These are phyloP conservation scores for Coemansia sp. DNA, from an alignment of 192 early-diverging fungal genomes.

Conservation along the genomic window DNA sequence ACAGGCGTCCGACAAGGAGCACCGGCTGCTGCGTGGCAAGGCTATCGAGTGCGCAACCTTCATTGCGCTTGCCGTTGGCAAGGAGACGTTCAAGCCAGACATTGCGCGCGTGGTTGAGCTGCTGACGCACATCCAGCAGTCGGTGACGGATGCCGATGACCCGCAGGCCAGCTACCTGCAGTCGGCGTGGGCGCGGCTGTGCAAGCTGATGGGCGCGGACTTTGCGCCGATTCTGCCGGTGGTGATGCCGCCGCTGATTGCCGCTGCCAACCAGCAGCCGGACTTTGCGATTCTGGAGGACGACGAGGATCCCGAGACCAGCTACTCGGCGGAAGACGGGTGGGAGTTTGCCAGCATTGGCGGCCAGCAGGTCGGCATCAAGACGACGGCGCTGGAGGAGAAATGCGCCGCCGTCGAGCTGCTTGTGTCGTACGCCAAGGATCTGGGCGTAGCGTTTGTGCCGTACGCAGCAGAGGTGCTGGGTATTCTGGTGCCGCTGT, in stretches of 20 bases:
- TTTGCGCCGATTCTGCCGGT: conserved; percentile 91
- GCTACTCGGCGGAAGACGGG: conserved; percentile 93
- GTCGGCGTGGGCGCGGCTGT: conserved; percentile 95
- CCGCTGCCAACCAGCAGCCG: conserved; percentile 84
- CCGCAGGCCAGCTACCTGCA: conserved; percentile 91
- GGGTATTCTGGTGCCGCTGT: conserved; percentile 82
- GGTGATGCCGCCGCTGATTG: conserved; percentile 90
- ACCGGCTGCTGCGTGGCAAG: conserved; percentile 91
- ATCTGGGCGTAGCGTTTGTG: conserved; percentile 86
- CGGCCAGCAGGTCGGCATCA: conserved; percentile 95
- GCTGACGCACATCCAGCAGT: conserved; percentile 76
- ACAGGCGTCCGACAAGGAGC: conserved; percentile 82
- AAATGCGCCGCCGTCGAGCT: conserved; percentile 98
- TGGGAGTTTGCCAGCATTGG: conserved; percentile 95
- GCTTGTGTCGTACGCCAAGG: conserved; percentile 90
- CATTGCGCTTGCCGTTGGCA: conserved; percentile 91
- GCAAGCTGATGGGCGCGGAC: conserved; percentile 89
- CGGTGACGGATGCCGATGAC: conserved; percentile 86
- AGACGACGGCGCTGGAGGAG: conserved; percentile 93
- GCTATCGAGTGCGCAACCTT: conserved; percentile 97
- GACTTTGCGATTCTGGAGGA: conserved; percentile 87
- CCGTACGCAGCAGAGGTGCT: conserved; percentile 81
- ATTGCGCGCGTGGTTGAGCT: conserved; percentile 79
- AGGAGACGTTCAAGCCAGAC: conserved; percentile 81
- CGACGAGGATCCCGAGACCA: conserved; percentile 80